phyloP scores from a whole-genome alignment of 768 basidiomycete species.

The Termitomyces sp. region DNA sequence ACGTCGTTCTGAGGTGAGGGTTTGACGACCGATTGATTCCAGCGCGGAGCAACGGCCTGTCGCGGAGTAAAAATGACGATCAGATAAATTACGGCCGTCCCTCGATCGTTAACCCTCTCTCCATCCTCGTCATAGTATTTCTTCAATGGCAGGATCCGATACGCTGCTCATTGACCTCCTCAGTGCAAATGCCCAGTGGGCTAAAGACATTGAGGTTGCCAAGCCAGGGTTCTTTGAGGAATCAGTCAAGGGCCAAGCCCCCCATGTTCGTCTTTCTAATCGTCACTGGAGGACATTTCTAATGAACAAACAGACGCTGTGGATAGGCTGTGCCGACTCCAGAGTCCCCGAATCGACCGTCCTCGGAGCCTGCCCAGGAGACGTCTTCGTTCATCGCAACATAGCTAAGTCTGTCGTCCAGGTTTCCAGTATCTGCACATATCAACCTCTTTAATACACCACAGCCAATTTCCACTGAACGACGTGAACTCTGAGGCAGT shows the following conservation, averaged over 20 bases:
- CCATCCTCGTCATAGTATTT: background rate
- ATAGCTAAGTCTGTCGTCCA: constrained; percentile 59
- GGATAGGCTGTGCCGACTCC: constrained; percentile 84
- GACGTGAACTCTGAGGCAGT: constrained; percentile 73
- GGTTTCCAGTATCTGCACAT: background rate
- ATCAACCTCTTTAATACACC: background rate
- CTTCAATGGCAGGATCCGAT: constrained; percentile 11
- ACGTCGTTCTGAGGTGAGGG: too few relatives aligned
- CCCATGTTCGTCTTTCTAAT: constrained; percentile 44
- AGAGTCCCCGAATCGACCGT: constrained; percentile 78
- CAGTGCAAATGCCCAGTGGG: constrained; percentile 64
- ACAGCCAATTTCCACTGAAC: constrained; percentile 65
- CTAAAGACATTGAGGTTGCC: constrained; percentile 44
- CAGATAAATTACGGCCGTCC: background rate
- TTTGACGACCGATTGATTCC: too few relatives aligned
- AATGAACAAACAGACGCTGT: constrained; percentile 50
- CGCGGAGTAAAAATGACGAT: background rate
- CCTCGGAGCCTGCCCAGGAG: constrained; percentile 66
- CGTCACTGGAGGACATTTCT: constrained; percentile 4
- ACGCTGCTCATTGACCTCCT: constrained; percentile 27
- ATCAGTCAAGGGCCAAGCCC: constrained; percentile 58
- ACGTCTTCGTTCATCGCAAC: constrained; percentile 81
- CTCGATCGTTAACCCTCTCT: too few relatives aligned
- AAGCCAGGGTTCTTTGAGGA: constrained; percentile 63
- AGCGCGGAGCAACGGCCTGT: too few relatives aligned